Conservation (phyloP, 2,329 filamentous ascomycete genomes). For the Bipolaris gigantea region DNA sequence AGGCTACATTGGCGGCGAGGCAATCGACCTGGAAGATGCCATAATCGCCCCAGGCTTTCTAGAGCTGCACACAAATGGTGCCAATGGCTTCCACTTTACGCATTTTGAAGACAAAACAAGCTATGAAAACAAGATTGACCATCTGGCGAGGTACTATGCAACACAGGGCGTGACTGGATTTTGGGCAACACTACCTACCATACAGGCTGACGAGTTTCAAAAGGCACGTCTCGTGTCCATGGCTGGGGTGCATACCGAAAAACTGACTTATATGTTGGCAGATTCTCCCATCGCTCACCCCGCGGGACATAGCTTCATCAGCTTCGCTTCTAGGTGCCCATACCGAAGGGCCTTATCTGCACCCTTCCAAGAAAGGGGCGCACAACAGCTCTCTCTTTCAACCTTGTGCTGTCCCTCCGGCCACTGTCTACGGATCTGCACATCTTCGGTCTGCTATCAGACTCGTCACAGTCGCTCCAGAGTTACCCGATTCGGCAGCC, state of each 20-base stretch:
- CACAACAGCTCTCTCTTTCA: constrained; percentile 54
- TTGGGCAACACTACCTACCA: constrained; percentile 58
- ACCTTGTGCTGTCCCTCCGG: constrained; percentile 38
- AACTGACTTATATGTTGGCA: constrained; percentile 21
- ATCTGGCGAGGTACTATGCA: constrained; percentile 54
- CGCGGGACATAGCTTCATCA: constrained; percentile 46
- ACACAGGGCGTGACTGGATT: constrained; percentile 58
- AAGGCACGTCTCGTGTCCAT: constrained; percentile 34
- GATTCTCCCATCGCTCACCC: constrained; percentile 54
- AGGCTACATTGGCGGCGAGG: constrained; percentile 50
- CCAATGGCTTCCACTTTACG: constrained; percentile 59
- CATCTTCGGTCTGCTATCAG: constrained; percentile 49
- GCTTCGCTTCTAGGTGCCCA: constrained; percentile 61
- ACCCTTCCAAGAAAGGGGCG: constrained; percentile 57
- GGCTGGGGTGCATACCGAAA: not conserved
- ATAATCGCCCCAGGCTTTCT: constrained; percentile 60
- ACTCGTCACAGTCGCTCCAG: constrained; percentile 57
- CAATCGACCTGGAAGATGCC: constrained; percentile 52
- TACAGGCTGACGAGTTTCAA: constrained; percentile 51
- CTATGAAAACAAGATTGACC: constrained; percentile 51
- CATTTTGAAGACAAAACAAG: constrained; percentile 49
- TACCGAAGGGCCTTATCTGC: constrained; percentile 59
- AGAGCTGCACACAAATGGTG: constrained; percentile 59
- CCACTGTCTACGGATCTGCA: constrained; percentile 51
- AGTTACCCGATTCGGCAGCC: constrained; percentile 48